Base-by-base conservation (phyloP, 495 filamentous ascomycete genomes). In the Thermothielavioides terrestris region DNA sequence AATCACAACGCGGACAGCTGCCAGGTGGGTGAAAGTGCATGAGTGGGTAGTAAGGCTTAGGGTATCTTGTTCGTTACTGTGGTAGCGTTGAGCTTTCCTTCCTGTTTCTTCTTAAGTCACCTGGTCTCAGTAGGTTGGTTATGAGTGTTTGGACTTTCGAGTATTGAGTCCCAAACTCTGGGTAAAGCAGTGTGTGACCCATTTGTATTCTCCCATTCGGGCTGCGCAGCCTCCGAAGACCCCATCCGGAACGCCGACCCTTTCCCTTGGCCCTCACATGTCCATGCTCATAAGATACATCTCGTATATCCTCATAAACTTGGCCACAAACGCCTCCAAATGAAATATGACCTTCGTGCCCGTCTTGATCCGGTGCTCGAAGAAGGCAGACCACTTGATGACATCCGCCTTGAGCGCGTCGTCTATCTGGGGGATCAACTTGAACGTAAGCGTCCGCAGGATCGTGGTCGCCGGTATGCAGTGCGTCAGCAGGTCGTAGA, bases 331-430 rank as follows among this genome's bases (percentile, higher is more conserved):
- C 20, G 92, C 92, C 71, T 98, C 92, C 0, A 98, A 77, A 57
- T 98, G 92, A 66, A 98, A 98, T 39, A 98, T 96, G 21, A 90
- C 83, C 78, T 98, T 98, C 70, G 72, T 91, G 32, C 92, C 92
- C 53, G 85, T 79, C 54, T 84, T 83, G 63, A 96, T 85, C 52
- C 92, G 78, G 66, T 97, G 92, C 65, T 98, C 94, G 60, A 92
- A 98, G 57, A 96, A 96, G 0, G 92, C 92, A 21, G 87, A 84
- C 90, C 91, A 97, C 64, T 84, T 86, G 58, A 98, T 88, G 5
- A 98, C 84, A 4, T 97, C 89, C 6, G 85, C 78, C 66, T 95
- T 96, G 34, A 98, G 69, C 18, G 74, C 80, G 62, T 95, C 89
- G 54, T 95, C 91, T 27, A 94, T 82, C 58, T 86, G 80, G 0